phyloP scores from a whole-genome alignment of 768 basidiomycete genomes.

The Panellus pusillus region DNA sequence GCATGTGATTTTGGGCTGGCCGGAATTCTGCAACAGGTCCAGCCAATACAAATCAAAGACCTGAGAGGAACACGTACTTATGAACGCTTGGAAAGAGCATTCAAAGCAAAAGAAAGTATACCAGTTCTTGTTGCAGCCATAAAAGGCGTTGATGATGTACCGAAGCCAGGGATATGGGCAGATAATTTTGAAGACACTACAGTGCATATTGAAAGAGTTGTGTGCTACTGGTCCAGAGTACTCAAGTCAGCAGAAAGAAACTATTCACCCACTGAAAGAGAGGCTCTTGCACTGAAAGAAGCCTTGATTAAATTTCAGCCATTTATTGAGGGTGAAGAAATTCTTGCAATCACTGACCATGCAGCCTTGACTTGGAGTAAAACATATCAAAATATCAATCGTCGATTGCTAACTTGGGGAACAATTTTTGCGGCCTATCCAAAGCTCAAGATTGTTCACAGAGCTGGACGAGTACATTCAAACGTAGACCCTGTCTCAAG shows the following conservation, averaged over 20 bases:
- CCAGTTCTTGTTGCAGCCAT: no score
- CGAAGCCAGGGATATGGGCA: not conserved
- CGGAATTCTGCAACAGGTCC: conserved; percentile 33
- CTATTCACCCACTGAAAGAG: conserved; percentile 37
- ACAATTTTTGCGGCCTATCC: no score
- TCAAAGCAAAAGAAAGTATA: no score
- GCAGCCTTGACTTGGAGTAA: no score
- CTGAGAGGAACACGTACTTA: conserved; percentile 28
- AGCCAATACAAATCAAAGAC: conserved; percentile 26
- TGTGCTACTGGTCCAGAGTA: conserved; percentile 29
- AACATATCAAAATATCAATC: no score
- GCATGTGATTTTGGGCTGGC: conserved; percentile 30
- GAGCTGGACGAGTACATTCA: no score
- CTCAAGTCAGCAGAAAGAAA: conserved; percentile 33
- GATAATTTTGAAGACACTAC: conserved; percentile 28
- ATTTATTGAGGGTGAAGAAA: no score
- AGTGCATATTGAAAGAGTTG: conserved; percentile 30
- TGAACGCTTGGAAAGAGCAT: conserved; percentile 24
- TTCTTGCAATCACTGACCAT: no score
- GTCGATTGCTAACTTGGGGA: no score
- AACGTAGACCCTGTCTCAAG: no score
- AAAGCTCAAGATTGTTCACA: no score
- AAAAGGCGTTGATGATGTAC: conserved; percentile 22
- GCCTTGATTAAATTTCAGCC: conserved; percentile 22
- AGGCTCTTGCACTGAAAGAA: conserved; percentile 38